A percentile compares a stretch with the other conserved stretches of the same genome.
These are phyloP conservation scores for Solanum hybrid DNA, from an alignment of 305 asterid species.

Conservation along the genomic window DNA sequence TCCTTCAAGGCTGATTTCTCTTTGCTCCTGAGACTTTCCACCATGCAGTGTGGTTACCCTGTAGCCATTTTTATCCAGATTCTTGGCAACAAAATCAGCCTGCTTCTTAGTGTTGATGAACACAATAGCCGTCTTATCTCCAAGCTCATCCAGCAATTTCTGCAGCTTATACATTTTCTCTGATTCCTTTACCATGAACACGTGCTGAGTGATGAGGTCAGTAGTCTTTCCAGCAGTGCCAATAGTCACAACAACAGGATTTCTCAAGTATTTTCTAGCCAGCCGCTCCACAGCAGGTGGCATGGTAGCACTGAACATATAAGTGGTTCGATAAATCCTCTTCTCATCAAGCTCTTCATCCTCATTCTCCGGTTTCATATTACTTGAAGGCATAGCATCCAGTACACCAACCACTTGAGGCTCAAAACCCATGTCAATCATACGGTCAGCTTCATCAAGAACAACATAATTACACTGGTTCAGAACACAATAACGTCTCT, in stretches of 20 bases:
- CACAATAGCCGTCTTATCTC: constrained; percentile 83
- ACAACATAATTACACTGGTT: constrained; percentile 88
- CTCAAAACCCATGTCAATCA: constrained; percentile 94
- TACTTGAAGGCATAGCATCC: constrained; percentile 91
- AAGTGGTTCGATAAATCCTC: constrained; percentile 74
- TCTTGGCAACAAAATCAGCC: constrained; percentile 58
- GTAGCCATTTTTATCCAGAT: constrained; percentile 58
- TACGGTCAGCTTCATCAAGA: constrained; percentile 90
- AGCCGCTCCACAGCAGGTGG: constrained; percentile 81
- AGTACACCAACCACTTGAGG: constrained; percentile 76
- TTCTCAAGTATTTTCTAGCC: constrained; percentile 77
- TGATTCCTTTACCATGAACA: constrained; percentile 64
- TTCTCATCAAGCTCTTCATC: constrained; percentile 87
- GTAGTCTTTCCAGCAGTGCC: constrained; percentile 86
- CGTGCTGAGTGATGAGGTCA: constrained; percentile 69
- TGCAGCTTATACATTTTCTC: constrained; percentile 56
- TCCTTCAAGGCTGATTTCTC: constrained; percentile 81
- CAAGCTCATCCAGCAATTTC: constrained; percentile 64
- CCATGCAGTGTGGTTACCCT: constrained; percentile 80
- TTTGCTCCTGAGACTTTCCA: constrained; percentile 77
- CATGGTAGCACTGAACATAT: constrained; percentile 92
- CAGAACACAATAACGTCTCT: constrained; percentile 65
- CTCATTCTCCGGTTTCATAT: constrained; percentile 81
- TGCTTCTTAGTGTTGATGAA: constrained; percentile 70
- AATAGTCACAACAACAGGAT: constrained; percentile 78